Conservation (phyloP, 2,329 filamentous ascomycete species). For the Didymella sp. region DNA sequence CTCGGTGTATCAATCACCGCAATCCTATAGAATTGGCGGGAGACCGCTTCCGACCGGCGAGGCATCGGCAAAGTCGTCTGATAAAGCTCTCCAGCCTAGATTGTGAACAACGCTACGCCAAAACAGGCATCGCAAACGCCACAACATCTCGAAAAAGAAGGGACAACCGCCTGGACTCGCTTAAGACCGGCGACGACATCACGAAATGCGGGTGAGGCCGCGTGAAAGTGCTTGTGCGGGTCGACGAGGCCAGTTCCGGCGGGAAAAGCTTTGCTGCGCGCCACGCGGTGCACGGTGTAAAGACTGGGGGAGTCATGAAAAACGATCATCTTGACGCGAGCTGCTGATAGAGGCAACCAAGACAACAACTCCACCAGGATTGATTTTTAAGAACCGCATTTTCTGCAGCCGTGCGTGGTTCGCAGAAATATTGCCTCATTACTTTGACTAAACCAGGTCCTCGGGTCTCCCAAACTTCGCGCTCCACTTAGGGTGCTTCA, state of each 20-base stretch:
- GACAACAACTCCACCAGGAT: background rate
- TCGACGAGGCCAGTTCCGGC: constrained; percentile 7
- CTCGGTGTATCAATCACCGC: constrained; percentile 34
- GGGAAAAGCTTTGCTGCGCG: constrained; percentile 15
- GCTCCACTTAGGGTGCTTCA: constrained; percentile 8
- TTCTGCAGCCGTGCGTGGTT: constrained; percentile 1
- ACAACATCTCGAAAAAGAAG: constrained; percentile 3
- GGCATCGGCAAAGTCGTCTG: constrained; percentile 24
- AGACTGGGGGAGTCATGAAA: constrained; percentile 16
- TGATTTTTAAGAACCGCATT: background rate
- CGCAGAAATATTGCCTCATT: background rate
- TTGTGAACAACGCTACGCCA: background rate
- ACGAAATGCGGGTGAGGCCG: constrained; percentile 15
- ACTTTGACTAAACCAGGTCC: background rate
- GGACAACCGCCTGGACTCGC: constrained; percentile 11
- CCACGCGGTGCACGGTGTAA: constrained; percentile 13
- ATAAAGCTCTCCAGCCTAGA: constrained; percentile 2
- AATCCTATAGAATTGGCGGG: constrained; percentile 18
- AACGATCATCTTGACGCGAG: background rate
- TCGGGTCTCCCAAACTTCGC: constrained; percentile 7
- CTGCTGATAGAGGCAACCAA: constrained; percentile 5
- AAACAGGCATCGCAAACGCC: background rate
- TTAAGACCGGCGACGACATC: constrained; percentile 10
- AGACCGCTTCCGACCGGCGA: constrained; percentile 20
- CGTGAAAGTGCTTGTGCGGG: background rate